phyloP scores from a whole-genome alignment of 192 early-diverging fungal genomes.

The Coemansia sp. region DNA sequence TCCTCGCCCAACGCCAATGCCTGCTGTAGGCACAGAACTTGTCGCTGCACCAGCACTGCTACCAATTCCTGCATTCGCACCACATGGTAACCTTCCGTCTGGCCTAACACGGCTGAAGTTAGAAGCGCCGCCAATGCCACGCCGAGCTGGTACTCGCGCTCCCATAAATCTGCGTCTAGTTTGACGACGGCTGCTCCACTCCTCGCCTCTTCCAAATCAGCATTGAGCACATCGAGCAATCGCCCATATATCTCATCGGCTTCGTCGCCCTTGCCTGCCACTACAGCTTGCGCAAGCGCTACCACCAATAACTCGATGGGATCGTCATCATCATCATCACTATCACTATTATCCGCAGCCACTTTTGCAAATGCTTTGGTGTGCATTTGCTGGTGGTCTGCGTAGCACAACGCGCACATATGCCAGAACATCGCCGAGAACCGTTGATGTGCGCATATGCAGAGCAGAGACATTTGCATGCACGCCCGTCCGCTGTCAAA shows the following conservation, averaged over 20 bases:
- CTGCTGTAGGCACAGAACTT: constrained; percentile 23
- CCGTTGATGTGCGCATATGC: constrained; percentile 17
- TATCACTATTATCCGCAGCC: not conserved
- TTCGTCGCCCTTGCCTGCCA: not conserved
- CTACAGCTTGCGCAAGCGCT: constrained; percentile 13
- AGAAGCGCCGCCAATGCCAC: constrained; percentile 30
- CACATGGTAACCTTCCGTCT: not conserved
- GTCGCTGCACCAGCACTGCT: constrained; percentile 21
- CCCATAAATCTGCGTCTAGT: constrained; percentile 38
- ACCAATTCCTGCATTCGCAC: constrained; percentile 31
- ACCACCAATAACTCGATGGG: constrained; percentile 29
- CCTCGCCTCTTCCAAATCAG: constrained; percentile 19
- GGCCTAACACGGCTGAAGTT: not conserved
- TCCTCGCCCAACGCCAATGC: constrained; percentile 7
- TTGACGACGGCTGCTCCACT: constrained; percentile 2
- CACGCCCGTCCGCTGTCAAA: constrained; percentile 33
- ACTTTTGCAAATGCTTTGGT: not conserved
- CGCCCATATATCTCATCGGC: constrained; percentile 1
- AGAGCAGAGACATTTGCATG: constrained; percentile 31
- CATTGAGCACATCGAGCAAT: constrained; percentile 16
- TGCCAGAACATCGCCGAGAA: constrained; percentile 45
- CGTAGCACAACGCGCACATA: constrained; percentile 35
- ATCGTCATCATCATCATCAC: constrained; percentile 11
- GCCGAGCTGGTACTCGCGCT: constrained; percentile 43
- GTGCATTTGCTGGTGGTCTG: not conserved